phyloP scores from a whole-genome alignment of 2,329 filamentous ascomycete species.

The Aspergillus nomiae region DNA sequence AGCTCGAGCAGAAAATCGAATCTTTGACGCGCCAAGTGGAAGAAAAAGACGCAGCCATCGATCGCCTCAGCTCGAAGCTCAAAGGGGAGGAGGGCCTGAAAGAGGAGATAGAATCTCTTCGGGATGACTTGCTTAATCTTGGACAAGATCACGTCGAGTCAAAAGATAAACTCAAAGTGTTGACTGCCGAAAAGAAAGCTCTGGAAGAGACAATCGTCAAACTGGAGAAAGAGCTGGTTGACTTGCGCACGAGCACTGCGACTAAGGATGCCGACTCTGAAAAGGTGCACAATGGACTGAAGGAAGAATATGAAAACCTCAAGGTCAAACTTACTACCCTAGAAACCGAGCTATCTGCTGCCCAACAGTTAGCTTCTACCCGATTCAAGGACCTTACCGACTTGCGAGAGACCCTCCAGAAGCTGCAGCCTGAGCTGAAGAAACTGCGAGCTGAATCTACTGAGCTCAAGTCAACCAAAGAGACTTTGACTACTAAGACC shows the following conservation, averaged over 20 bases:
- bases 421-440: constrained; percentile 83
- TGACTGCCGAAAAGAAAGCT: constrained; percentile 68
- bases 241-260: constrained; percentile 52
- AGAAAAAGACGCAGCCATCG: constrained; percentile 72
- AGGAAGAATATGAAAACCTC: constrained; percentile 69
- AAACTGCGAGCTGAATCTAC: constrained; percentile 75
- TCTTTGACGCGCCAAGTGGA: constrained; percentile 36
- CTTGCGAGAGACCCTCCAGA: constrained; percentile 75
- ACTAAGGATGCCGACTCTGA: constrained; percentile 51
- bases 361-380: constrained; percentile 81
- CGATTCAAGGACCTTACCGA: constrained; percentile 87
- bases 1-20: constrained; percentile 41
- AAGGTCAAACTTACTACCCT: constrained; percentile 69
- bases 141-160: constrained; percentile 83
- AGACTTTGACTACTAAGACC: constrained; percentile 67
- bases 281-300: constrained; percentile 57
- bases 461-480: constrained; percentile 71
- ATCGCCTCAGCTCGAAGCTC: constrained; percentile 68
- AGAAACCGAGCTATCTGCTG: constrained; percentile 81
- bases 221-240: constrained; percentile 70
- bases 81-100: constrained; percentile 75
- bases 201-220: constrained; percentile 66
- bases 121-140: constrained; percentile 75
- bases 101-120: constrained; percentile 83
- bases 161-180: constrained; percentile 71